Evolutionary conservation across 805 yeast species (phyloP).

Genomic region (Cyberlindnera bimundalis): DNA sequence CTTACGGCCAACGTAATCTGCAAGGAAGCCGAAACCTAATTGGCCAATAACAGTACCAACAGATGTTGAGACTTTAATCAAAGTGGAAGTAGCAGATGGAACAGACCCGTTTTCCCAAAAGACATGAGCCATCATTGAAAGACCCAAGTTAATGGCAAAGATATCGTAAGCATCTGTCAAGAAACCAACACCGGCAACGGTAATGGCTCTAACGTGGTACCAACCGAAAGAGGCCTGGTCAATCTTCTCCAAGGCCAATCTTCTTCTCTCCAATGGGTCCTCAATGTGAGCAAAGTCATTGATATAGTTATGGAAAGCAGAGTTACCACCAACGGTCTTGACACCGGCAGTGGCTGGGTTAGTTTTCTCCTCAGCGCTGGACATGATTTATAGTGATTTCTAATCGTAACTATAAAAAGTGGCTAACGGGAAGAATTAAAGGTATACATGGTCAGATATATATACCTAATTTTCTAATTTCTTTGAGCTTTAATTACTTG

Average conservation of each 20-base stretch:
- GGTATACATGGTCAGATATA: too few relatives aligned
- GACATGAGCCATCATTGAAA: slow-evolving; percentile 74
- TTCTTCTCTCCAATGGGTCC: slow-evolving; percentile 84
- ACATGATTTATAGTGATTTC: neutral
- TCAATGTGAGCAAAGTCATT: slow-evolving; percentile 78
- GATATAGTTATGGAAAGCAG: slow-evolving; percentile 80
- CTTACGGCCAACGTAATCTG: slow-evolving; percentile 83
- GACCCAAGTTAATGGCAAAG: slow-evolving; percentile 82
- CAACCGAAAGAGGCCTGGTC: slow-evolving; percentile 78
- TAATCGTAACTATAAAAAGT: too few relatives aligned
- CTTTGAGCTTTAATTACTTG: too few relatives aligned
- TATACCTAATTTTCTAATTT: too few relatives aligned
- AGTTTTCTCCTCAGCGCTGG: slow-evolving; percentile 20
- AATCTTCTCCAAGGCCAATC: slow-evolving; percentile 78
- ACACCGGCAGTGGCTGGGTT: slow-evolving; percentile 29
- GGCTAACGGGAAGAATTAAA: too few relatives aligned
- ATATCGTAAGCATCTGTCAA: slow-evolving; percentile 91
- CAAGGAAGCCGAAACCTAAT: slow-evolving; percentile 76
- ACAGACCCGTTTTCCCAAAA: slow-evolving; percentile 58
- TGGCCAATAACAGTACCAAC: slow-evolving; percentile 95
- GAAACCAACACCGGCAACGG: slow-evolving; percentile 93
- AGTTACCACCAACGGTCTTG: slow-evolving; percentile 68
- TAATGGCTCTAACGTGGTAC: slow-evolving; percentile 78
- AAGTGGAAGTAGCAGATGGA: slow-evolving; percentile 71
- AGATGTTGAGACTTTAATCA: slow-evolving; percentile 84